phyloP scores from a whole-genome alignment of 2,329 filamentous ascomycete genomes.

The Scortechinia acanthostroma region DNA sequence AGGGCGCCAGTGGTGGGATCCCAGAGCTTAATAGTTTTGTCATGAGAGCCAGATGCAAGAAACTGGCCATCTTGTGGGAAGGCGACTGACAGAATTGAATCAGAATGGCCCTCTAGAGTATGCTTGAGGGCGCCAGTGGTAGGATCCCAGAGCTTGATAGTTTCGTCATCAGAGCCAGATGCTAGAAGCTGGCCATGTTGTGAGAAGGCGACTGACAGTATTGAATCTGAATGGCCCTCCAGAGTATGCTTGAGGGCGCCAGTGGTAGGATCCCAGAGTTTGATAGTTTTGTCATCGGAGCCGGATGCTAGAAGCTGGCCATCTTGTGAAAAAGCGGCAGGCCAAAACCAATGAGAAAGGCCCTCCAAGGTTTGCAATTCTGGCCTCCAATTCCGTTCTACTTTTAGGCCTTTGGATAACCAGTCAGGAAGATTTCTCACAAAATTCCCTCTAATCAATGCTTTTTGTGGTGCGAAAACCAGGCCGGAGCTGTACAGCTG shows the following conservation, averaged over 20 bases:
- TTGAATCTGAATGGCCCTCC: conserved; percentile 7
- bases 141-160: not conserved
- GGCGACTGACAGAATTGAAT: not conserved
- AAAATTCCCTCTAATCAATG: not conserved
- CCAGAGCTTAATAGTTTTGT: not conserved
- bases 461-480: not conserved
- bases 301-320: not conserved
- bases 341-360: not conserved
- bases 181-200: conserved; percentile 4
- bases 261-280: not conserved
- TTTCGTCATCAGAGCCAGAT: conserved; percentile 4
- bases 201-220: conserved; percentile 7
- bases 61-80: not conserved
- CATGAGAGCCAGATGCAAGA: not conserved
- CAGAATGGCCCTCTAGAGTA: not conserved
- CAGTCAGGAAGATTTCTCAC: not conserved
- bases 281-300: not conserved
- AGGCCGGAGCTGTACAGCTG: not conserved
- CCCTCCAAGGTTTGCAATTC: not conserved
- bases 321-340: not conserved
- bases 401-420: not conserved
- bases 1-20: not conserved
- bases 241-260: conserved; percentile 8
- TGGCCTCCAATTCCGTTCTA: not conserved
- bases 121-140: not conserved